A percentile compares a stretch with the other conserved stretches of the same genome.
These are phyloP conservation scores for Stemphylium vesicarium DNA, from an alignment of 2,329 filamentous ascomycete species.

Conservation along the genomic window DNA sequence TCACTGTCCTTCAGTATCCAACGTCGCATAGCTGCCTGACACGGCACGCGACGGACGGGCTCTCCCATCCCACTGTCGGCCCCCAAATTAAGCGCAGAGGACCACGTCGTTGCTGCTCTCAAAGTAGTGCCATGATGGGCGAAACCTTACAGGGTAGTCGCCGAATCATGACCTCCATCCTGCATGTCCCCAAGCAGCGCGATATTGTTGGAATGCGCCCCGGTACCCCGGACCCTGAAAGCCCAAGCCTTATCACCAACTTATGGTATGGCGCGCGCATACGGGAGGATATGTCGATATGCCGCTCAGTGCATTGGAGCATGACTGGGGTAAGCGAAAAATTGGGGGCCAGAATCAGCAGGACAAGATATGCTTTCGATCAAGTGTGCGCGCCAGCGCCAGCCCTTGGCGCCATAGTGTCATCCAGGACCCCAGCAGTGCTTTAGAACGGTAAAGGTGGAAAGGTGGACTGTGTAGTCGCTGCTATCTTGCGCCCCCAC, in stretches of 20 bases:
- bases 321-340: conserved; percentile 31
- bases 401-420: neutral
- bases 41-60: conserved; percentile 6
- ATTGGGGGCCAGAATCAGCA: conserved; percentile 23
- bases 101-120: conserved; percentile 7
- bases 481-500: conserved; percentile 1
- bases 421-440: conserved; percentile 1
- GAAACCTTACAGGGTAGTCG: conserved; percentile 9
- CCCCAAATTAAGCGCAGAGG: conserved; percentile 10
- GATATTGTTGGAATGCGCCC: conserved; percentile 1
- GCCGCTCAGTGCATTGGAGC: conserved; percentile 5
- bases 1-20: conserved; percentile 3
- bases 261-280: conserved; percentile 13
- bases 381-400: neutral
- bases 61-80: conserved; percentile 13
- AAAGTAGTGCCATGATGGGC: conserved; percentile 8
- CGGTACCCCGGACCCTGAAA: conserved; percentile 3
- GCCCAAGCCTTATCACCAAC: conserved; percentile 8
- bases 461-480: conserved; percentile 1
- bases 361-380: conserved; percentile 1
- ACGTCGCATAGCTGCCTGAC: conserved; percentile 7
- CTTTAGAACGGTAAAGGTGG: neutral
- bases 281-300: conserved; percentile 1
- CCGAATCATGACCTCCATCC: conserved; percentile 10
- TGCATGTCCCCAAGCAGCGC: conserved; percentile 2